Evolutionary conservation across 2,329 filamentous ascomycete genomes (phyloP).

Genomic region (Aspergillus awamori): DNA sequence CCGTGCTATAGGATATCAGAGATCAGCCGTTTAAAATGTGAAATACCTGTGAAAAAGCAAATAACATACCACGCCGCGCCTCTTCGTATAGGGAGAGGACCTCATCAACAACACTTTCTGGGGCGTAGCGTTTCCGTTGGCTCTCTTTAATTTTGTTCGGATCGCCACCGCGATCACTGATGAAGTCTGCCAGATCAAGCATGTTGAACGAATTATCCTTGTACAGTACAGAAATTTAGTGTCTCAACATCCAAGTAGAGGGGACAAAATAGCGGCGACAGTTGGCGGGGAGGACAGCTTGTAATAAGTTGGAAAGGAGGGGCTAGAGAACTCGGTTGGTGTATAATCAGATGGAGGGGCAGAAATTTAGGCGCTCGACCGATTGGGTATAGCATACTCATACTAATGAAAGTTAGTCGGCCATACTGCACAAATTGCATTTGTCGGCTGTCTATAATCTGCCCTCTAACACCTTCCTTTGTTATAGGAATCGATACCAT

Average conservation of each 20-base stretch:
- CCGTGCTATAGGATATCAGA: constrained; percentile 54
- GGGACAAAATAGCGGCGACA: neutral
- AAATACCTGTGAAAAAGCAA: neutral
- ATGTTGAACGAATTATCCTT: constrained; percentile 48
- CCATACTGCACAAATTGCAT: neutral
- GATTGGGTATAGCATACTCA: neutral
- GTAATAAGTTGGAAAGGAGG: neutral
- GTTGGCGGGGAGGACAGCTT: neutral
- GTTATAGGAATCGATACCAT: neutral
- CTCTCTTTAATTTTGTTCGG: constrained; percentile 90
- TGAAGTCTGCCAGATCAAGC: constrained; percentile 78
- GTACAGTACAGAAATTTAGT: neutral
- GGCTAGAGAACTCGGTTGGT: constrained; percentile 2
- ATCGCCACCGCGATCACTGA: constrained; percentile 85
- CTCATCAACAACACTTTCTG: constrained; percentile 84
- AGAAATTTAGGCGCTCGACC: constrained; percentile 3
- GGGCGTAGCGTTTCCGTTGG: constrained; percentile 78
- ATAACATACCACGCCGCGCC: constrained; percentile 68
- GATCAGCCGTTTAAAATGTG: neutral
- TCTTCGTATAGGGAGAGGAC: constrained; percentile 86
- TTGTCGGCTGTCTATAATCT: neutral
- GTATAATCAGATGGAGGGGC: constrained; percentile 1
- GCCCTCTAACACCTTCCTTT: neutral
- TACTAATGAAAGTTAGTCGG: neutral
- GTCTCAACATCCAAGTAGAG: neutral